These are phyloP conservation scores for Aspergillus bridgeri DNA, from an alignment of 495 filamentous ascomycete genomes.

Conservation along the genomic window DNA sequence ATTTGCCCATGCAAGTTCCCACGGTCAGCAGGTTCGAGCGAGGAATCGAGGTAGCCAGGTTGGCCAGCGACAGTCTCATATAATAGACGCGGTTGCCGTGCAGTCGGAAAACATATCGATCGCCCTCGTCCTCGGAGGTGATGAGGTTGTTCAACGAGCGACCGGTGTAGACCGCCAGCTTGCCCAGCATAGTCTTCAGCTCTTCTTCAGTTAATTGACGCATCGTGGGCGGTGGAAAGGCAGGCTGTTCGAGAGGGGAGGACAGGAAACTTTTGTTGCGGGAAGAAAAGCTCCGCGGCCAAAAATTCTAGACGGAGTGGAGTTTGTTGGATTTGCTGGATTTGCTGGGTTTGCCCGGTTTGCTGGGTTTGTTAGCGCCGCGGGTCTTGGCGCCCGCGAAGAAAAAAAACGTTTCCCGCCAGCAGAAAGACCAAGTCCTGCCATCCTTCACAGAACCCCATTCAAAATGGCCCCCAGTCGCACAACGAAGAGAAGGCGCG, in stretches of 20 bases:
- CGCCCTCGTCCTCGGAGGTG: slow-evolving; percentile 59
- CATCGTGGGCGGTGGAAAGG: slow-evolving; percentile 45
- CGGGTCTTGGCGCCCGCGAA: slow-evolving; percentile 24
- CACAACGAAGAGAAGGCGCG: slow-evolving; percentile 50
- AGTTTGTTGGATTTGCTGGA: too few relatives aligned
- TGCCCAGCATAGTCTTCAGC: slow-evolving; percentile 70
- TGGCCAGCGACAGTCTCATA: slow-evolving; percentile 78
- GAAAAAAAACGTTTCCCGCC: slow-evolving; percentile 23
- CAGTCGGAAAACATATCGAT: slow-evolving; percentile 81
- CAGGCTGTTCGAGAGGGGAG: background rate
- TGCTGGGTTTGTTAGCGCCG: too few relatives aligned
- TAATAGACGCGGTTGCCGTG: slow-evolving; percentile 82
- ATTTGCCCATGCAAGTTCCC: slow-evolving; percentile 85
- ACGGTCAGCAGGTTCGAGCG: slow-evolving; percentile 75
- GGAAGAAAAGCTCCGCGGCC: slow-evolving; percentile 15
- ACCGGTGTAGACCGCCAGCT: slow-evolving; percentile 82
- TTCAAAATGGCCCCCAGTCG: slow-evolving; percentile 46
- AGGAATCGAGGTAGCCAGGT: slow-evolving; percentile 80
- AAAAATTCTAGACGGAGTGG: slow-evolving; percentile 19
- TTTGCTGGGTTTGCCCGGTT: too few relatives aligned
- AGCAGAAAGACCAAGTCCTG: background rate
- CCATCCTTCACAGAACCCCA: background rate
- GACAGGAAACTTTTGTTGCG: background rate
- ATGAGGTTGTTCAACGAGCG: slow-evolving; percentile 76
- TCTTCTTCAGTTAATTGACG: slow-evolving; percentile 71